A percentile compares a stretch with the other conserved stretches of the same genome.
phyloP scores from a whole-genome alignment of 179 eudicot species.

The Beta macrorhiza region DNA sequence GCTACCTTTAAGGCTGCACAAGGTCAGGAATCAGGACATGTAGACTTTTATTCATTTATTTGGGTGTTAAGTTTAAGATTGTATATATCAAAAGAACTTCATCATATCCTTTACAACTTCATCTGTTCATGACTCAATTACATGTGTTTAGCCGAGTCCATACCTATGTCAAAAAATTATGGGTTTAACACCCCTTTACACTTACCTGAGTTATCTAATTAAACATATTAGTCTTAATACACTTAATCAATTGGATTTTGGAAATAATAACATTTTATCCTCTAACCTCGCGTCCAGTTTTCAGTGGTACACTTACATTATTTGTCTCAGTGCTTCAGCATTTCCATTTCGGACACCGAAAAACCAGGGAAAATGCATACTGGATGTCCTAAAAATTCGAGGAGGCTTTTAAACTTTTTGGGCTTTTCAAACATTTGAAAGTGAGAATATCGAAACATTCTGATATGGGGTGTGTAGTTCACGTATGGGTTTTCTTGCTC shows the following conservation, averaged over 20 bases:
- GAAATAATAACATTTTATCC: neutral
- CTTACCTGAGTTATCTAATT: neutral
- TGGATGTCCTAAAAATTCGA: too few species aligned
- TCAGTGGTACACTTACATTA: neutral
- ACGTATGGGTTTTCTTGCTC: too few species aligned
- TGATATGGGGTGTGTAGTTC: too few species aligned
- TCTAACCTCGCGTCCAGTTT: neutral
- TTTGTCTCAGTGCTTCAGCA: neutral
- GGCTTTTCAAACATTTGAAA: too few species aligned
- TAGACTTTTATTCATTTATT: neutral
- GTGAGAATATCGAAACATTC: too few species aligned
- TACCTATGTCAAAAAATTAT: neutral
- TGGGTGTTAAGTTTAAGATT: neutral
- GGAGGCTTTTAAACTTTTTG: too few species aligned
- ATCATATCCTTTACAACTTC: neutral
- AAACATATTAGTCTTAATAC: neutral
- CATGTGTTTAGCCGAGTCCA: neutral
- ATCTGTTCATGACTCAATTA: neutral
- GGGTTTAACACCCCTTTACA: neutral
- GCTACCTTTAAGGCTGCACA: neutral
- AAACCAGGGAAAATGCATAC: neutral
- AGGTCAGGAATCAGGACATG: neutral
- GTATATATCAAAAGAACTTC: neutral
- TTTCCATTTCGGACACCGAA: neutral
- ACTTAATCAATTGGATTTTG: too few species aligned